Conservation (phyloP, 768 basidiomycete species). For the Pisolithus orientalis region DNA sequence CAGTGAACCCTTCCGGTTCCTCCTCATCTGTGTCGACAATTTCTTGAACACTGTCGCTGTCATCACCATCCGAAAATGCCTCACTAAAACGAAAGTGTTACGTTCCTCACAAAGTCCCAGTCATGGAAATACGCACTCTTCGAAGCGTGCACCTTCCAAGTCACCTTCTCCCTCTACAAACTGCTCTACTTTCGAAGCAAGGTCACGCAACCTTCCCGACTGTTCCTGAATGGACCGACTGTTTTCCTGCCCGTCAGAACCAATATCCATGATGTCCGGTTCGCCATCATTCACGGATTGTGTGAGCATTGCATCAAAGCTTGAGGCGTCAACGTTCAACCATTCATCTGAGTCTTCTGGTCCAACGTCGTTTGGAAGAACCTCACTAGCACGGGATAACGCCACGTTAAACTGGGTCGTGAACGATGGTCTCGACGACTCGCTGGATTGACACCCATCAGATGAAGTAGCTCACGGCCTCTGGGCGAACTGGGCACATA, state of each 20-base stretch:
- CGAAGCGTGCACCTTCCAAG: conserved; percentile 82
- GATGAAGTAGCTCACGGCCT: neutral
- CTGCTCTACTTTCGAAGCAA: conserved; percentile 81
- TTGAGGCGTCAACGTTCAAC: conserved; percentile 72
- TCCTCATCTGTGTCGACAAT: conserved; percentile 40
- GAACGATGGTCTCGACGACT: conserved; percentile 67
- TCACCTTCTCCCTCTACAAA: conserved; percentile 91
- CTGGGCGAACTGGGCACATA: conserved; percentile 32
- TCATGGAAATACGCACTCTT: conserved; percentile 58
- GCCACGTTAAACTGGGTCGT: conserved; percentile 65
- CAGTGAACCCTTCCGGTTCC: conserved; percentile 28
- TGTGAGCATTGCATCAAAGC: conserved; percentile 71
- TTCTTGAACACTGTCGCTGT: conserved; percentile 16
- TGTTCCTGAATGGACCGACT: conserved; percentile 56
- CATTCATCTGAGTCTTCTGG: conserved; percentile 79
- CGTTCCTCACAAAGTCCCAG: neutral
- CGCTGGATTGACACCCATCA: conserved; percentile 27
- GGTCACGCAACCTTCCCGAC: conserved; percentile 59
- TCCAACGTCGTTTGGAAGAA: conserved; percentile 10
- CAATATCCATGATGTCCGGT: conserved; percentile 43
- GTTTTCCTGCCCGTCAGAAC: conserved; percentile 22
- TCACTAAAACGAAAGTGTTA: conserved; percentile 41
- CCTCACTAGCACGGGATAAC: conserved; percentile 36
- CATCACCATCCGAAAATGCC: conserved; percentile 58
- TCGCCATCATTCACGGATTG: conserved; percentile 24